Base-by-base conservation (phyloP, 345 rosid species). In the Anastatica hierochuntica region DNA sequence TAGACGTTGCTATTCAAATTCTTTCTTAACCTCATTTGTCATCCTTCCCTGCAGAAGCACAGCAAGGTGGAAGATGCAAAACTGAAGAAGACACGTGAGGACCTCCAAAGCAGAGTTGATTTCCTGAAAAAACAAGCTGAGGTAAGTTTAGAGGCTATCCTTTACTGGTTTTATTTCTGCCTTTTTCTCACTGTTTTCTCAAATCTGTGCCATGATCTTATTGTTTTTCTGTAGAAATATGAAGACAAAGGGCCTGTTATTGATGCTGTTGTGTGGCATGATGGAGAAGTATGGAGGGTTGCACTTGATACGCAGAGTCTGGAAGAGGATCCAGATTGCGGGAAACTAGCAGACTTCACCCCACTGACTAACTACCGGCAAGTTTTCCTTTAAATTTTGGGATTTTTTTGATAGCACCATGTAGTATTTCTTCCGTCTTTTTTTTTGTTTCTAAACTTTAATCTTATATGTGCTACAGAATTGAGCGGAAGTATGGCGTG, bases 261-360 rank as follows among this genome's bases (percentile, higher is more conserved):
- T 57, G 98, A 92, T 60, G 94, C 95, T 74, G 88, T 85, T 67
- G 95, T 83, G 31, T 92, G 98, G 98, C 77, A 92, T 69, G 97
- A 92, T 62, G 98, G 95, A 41, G 90, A 85, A 63, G 70, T 80
- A 30, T 92, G 98, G 97, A 81, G 97, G 76, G 95, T 62, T 67
- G 97, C 97, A 46, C 84, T 92, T 66, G 98, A 92, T 64, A 88
- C 95, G 6, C 98, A 81, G 59, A 85, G 74, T 66, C 79, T 92
- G 41, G 97, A 81, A 76, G 82, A 85, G 69, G 83, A 77, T 69
- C 73, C 83, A 62, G 80, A 79, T 45, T 54, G 77, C 58, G 97
- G 98, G 65, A 84, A 76, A 69, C 88, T 92, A 31, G 83, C 94
- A 60, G 77, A 76, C 63, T 92, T 85, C 50, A 30, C 63, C 44